Evolutionary conservation across 1,284 basidiomycete genomes (phyloP).

Genomic region (Naganishia sp.): DNA sequence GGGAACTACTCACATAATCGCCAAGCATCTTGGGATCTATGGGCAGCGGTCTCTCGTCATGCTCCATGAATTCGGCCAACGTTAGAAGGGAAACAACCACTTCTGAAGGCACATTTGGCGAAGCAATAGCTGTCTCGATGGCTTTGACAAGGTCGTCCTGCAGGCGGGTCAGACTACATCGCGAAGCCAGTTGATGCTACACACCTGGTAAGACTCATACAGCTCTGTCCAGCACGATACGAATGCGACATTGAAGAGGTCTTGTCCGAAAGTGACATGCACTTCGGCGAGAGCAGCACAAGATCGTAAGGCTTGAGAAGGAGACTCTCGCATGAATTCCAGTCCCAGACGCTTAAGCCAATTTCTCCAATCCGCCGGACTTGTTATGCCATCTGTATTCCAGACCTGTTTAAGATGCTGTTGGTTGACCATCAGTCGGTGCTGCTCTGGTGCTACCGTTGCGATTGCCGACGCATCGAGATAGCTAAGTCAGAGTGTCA

Average conservation of each 20-base stretch:
- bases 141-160: constrained; percentile 91
- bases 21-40: constrained; percentile 93
- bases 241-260: constrained; percentile 97
- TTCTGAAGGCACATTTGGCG: constrained; percentile 79
- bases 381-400: constrained; percentile 80
- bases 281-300: constrained; percentile 92
- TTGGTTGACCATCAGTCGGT: constrained; percentile 93
- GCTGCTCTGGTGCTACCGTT: constrained; percentile 62
- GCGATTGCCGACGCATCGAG: constrained; percentile 35
- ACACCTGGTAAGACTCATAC: constrained; percentile 91
- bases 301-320: constrained; percentile 92
- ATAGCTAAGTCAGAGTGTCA: constrained; percentile 5
- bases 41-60: constrained; percentile 93
- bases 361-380: constrained; percentile 89
- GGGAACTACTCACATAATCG: constrained; percentile 64
- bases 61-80: constrained; percentile 99
- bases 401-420: constrained; percentile 96
- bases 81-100: constrained; percentile 92
- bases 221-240: constrained; percentile 97
- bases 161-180: too few relatives aligned
- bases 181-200: constrained; percentile 35
- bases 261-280: constrained; percentile 86
- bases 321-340: constrained; percentile 97
- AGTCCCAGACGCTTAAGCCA: constrained; percentile 94
- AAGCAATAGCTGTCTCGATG: constrained; percentile 82